Base-by-base conservation (phyloP, 2,329 filamentous ascomycete genomes). In the Colletotrichum eremochloae region DNA sequence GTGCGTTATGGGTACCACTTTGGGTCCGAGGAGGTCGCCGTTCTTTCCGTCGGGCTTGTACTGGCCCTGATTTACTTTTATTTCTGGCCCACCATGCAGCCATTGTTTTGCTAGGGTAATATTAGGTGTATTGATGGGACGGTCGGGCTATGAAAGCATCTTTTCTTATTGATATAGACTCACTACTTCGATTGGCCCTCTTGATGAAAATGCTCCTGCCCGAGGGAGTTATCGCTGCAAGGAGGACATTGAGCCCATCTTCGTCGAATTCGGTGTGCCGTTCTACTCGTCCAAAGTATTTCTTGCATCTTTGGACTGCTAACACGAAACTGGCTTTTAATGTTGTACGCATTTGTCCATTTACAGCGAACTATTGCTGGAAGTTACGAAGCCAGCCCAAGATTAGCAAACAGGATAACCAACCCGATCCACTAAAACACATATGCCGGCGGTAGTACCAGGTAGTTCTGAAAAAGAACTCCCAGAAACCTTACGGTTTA, bases 21-120 rank as follows among this genome's bases (percentile, higher is more conserved):
- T 29, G 74, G 74, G 0, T 74, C 74, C 8, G 74, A 75, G 38
- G 74, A 75, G 57, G 72, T 74, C 24, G 74, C 68, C 12, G 14
- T 72, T 2, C 8, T 75, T 11, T 66, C 71, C 0, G 6, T 58
- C 1, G 56, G 66, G 3, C 38, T 74, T 1, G 24, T 69, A 4
- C 18, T 61, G 66, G 66, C 55, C 0, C 1, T 72, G 7, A 14
- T 63, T 0, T 72, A 72, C 53, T 5, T 72, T 5, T 18, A 48
- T 14, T 3, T 72, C 8, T 69, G 53, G 40, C 69, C 69, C 7
- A 61, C 66, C 3, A 18, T 72, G 5, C 31, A 38, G n/a, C 48
- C 62, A 20, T 42, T 38, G 18, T 20, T 64, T 56, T 64, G 62
- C 62, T 64, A 31, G n/a, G 1, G 12, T 40, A 7, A 11, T 3